Conservation (phyloP, 1,139 yeast genomes). For the Nakaseomyces sp. region DNA sequence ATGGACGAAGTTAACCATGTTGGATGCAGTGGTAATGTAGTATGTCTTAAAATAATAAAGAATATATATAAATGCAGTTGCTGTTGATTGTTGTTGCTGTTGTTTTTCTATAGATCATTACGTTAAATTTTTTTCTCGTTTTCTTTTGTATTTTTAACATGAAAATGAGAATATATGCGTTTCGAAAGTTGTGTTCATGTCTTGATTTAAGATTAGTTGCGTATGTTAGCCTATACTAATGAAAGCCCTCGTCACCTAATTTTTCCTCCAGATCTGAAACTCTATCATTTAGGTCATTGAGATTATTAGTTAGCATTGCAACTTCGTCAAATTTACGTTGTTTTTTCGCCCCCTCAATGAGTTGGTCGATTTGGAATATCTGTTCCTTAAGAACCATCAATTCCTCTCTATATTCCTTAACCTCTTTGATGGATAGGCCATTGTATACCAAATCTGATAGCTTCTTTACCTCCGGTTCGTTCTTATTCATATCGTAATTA, state of each 20-base stretch:
- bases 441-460: slow-evolving; percentile 16
- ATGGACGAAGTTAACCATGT: no score
- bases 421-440: slow-evolving; percentile 33
- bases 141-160: no score
- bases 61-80: no score
- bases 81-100: no score
- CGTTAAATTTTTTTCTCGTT: no score
- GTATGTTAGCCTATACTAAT: not conserved
- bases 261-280: slow-evolving; percentile 42
- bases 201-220: no score
- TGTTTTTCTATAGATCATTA: no score
- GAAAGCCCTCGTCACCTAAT: slow-evolving; percentile 61
- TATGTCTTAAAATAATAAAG: no score
- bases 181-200: no score
- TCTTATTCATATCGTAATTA: slow-evolving; percentile 10
- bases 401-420: slow-evolving; percentile 58
- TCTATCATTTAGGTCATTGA: slow-evolving; percentile 48
- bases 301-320: slow-evolving; percentile 48
- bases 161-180: no score
- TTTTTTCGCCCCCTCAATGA: slow-evolving; percentile 53
- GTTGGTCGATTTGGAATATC: slow-evolving; percentile 54
- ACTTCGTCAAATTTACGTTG: slow-evolving; percentile 74
- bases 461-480: slow-evolving; percentile 15
- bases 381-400: slow-evolving; percentile 86
- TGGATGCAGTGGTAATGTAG: no score